A percentile compares a stretch with the other conserved stretches of the same genome.
Evolutionary conservation across 2,329 filamentous ascomycete genomes (phyloP).

Genomic region (Penicillium sclerotiorum): DNA sequence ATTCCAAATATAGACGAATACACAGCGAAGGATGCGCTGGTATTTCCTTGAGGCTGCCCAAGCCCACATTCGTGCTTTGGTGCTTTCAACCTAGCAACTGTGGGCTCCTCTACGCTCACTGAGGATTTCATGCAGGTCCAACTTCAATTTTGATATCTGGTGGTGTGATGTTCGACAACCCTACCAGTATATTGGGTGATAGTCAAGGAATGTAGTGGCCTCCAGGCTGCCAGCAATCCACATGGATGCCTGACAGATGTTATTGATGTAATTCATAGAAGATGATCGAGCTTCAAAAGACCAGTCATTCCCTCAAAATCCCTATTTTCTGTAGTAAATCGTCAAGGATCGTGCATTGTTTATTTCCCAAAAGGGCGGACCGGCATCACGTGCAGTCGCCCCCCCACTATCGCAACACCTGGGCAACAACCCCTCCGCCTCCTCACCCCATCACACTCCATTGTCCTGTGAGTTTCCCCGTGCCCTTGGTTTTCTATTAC

Average conservation of each 20-base stretch:
- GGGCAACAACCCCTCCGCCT: slow-evolving; percentile 41
- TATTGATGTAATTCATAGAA: background rate
- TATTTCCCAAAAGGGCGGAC: slow-evolving; percentile 16
- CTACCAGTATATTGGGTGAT: slow-evolving; percentile 4
- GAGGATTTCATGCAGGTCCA: slow-evolving; percentile 19
- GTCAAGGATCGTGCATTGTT: slow-evolving; percentile 11
- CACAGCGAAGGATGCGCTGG: background rate
- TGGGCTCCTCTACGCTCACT: slow-evolving; percentile 7
- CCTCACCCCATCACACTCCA: slow-evolving; percentile 23
- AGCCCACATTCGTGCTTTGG: background rate
- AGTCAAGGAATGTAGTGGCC: background rate
- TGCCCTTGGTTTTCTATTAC: slow-evolving; percentile 4
- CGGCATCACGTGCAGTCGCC: slow-evolving; percentile 27
- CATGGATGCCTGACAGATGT: slow-evolving; percentile 9
- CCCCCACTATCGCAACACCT: slow-evolving; percentile 38
- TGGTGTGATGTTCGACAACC: slow-evolving; percentile 14
- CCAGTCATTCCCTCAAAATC: background rate
- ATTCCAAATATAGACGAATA: slow-evolving; percentile 18
- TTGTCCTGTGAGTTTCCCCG: slow-evolving; percentile 18
- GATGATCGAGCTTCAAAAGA: background rate
- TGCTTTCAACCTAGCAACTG: background rate
- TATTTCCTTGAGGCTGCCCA: background rate
- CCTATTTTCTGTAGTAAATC: background rate
- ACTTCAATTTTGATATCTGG: background rate
- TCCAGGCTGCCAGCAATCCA: slow-evolving; percentile 11